These are phyloP conservation scores for Jaenimonas drosophilae DNA, from an alignment of 208 protist genomes.

Conservation along the genomic window DNA sequence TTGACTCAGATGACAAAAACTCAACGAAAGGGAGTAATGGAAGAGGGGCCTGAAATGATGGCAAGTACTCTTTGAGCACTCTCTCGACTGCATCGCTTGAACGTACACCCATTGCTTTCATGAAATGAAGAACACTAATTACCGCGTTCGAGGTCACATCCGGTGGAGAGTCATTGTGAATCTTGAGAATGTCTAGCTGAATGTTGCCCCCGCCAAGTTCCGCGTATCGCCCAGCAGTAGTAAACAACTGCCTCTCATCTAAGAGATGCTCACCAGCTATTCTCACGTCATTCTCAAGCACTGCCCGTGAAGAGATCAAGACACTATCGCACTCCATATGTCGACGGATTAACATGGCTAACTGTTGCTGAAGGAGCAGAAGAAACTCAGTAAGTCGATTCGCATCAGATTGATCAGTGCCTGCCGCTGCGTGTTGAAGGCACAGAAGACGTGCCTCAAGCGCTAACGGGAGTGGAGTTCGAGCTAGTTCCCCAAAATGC, in stretches of 20 bases:
- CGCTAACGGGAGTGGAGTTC: slow-evolving; percentile 20
- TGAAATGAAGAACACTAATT: slow-evolving; percentile 34
- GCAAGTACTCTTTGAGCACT: slow-evolving; percentile 54
- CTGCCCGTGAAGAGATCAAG: too few relatives aligned
- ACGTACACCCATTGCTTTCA: slow-evolving; percentile 32
- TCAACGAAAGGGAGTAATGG: slow-evolving; percentile 58
- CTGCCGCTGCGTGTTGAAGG: slow-evolving; percentile 33
- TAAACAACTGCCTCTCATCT: slow-evolving; percentile 47
- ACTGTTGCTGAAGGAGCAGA: slow-evolving; percentile 62
- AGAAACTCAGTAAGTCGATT: slow-evolving; percentile 47
- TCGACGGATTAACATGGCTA: slow-evolving; percentile 30
- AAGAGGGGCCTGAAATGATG: slow-evolving; percentile 42
- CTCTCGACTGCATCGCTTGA: slow-evolving; percentile 36
- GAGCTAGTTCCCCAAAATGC: slow-evolving; percentile 51
- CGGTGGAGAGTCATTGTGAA: slow-evolving; percentile 38
- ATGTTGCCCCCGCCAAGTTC: slow-evolving; percentile 59
- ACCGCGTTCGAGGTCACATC: slow-evolving; percentile 28
- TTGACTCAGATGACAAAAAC: slow-evolving; percentile 42
- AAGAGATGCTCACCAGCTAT: slow-evolving; percentile 44
- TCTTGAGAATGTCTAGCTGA: slow-evolving; percentile 77
- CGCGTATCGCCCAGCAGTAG: slow-evolving; percentile 46
- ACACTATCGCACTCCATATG: slow-evolving; percentile 15
- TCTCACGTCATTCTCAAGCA: too few relatives aligned
- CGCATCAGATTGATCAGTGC: slow-evolving; percentile 14
- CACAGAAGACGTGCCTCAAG: slow-evolving; percentile 34